Base-by-base conservation (phyloP, 352 stramenopile species). In the Phytopythium oedochilum region DNA sequence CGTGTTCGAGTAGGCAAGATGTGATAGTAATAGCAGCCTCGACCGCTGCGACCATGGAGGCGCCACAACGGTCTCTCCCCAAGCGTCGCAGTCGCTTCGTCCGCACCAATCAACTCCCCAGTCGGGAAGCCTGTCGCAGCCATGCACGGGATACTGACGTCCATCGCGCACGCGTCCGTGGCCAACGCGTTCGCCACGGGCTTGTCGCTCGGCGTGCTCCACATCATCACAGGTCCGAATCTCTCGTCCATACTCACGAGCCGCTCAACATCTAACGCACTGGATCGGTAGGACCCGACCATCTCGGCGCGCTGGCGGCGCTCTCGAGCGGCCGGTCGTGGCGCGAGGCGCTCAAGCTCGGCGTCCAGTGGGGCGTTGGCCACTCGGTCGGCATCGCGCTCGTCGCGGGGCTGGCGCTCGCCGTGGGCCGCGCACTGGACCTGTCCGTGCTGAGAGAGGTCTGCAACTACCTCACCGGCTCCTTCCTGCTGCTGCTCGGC, bases 201-300 rank as follows among this genome's bases (percentile, higher is more conserved):
- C 7, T 39, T 67, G 40, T 75, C 65, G 15, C 61, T 89, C 11
- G 75, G 78, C 34, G 46, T 78, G 22, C 57, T 89, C 9, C 78
- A 89, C 51, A 66, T 86, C 22, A 51, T 87, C 53, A 84, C 75
- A 35, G 75, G 77, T 83, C 34, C 20, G 20, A 0, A 17, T 28
- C n/a, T 36, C 32, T 36, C 29, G 10, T 34, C 29, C 29, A 34
- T 34, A 34, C 29, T 10, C 29, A 5, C 5, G 5, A 34, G 43
- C 32, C 12, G 8, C 25, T 23, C 29, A 43, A 43, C 25, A 8
- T 42, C 17, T 12, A n/a, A n/a, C n/a, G n/a, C n/a, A n/a, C n/a
- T n/a, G n/a, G n/a, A n/a, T n/a, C n/a, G n/a, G n/a, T 35, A 84
- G 84, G 83, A 23, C 91, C 92, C 0, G 90, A 97, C 56, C 89